Evolutionary conservation across 2,329 filamentous ascomycete species (phyloP), one percentile per base, ranked within the genome.

Genomic region (Pseudocercospora vitis): DNA sequence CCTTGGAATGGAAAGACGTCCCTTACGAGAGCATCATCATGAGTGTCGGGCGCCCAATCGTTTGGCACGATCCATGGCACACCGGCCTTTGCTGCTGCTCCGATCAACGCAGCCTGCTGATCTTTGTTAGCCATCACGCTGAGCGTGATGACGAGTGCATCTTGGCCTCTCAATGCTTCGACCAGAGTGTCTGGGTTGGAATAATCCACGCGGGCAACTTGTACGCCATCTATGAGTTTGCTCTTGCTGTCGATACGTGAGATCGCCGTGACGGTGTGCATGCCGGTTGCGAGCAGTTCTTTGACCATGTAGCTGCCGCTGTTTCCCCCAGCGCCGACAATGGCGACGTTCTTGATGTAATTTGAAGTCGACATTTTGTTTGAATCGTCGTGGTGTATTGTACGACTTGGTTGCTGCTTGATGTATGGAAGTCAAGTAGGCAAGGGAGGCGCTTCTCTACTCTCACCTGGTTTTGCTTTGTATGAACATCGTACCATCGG

Each of bases 251-350:
- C 74, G 1, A 58, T 48, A 39, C 79, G 78, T 1, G 75, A 76
- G 33, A 83, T 66, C 55, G 77, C 77, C 1, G 78, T 82, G 55
- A 82, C 66, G 11, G 61, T 74, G 63, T 79, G 76, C 40, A 74
- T 74, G 50, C 76, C 76, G 21, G 70, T 72, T 31, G 70, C 68
- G 39, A 77, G 61, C 3, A 80, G 68, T n/a, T 70, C 70, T 3
- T 67, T 58, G 33, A 70, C 60, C 49, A 75, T 72, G 39, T 65
- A 58, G 2, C 62, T 62, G n/a, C 75, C 76, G 32, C 73, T 57
- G 28, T 66, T 67, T 52, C 76, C 75, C 58, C 69, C 66, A 50
- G 70, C 70, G 53, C 73, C 73, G 21, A 75, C 69, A 42, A 75
- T 68, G 16, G 73, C 74, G 24, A 76, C 63, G 11, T 70, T 74